These are phyloP conservation scores for Penicillium pulvis DNA, from an alignment of 495 filamentous ascomycete species.

Conservation along the genomic window DNA sequence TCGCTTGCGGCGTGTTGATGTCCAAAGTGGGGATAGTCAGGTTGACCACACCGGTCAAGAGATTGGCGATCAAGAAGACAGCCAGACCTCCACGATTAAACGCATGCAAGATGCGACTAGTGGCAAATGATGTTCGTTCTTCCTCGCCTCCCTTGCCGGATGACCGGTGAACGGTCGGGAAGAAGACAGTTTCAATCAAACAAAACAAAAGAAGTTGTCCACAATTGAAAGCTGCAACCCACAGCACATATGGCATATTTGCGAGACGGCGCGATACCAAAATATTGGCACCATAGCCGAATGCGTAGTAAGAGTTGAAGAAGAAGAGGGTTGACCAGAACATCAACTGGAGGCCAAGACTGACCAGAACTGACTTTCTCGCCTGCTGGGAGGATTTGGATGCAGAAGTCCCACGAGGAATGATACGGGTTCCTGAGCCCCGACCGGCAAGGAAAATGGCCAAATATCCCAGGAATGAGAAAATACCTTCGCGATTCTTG, in stretches of 20 bases:
- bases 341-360: slow-evolving; percentile 58
- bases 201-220: slow-evolving; percentile 77
- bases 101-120: slow-evolving; percentile 74
- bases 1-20: slow-evolving; percentile 58
- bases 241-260: slow-evolving; percentile 91
- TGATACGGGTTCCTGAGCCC: slow-evolving; percentile 72
- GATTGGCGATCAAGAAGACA: slow-evolving; percentile 85
- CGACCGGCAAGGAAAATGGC: slow-evolving; percentile 94
- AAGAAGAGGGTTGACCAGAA: slow-evolving; percentile 71
- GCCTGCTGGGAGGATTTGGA: slow-evolving; percentile 41
- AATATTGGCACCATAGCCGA: slow-evolving; percentile 64
- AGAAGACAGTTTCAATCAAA: slow-evolving; percentile 72
- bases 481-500: slow-evolving; percentile 90
- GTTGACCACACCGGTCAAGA: slow-evolving; percentile 88
- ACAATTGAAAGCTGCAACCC: slow-evolving; percentile 87
- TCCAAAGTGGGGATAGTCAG: slow-evolving; percentile 80
- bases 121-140: slow-evolving; percentile 67
- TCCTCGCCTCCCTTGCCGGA: slow-evolving; percentile 42
- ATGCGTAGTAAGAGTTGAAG: slow-evolving; percentile 63
- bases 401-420: slow-evolving; percentile 58
- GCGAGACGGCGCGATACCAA: slow-evolving; percentile 85
- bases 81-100: slow-evolving; percentile 89
- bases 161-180: slow-evolving; percentile 67
- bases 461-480: slow-evolving; percentile 90
- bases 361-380: slow-evolving; percentile 58